Percentiles rank a stretch among this genome's conserved stretches.
phyloP scores from a whole-genome alignment of 345 rosid species.

The Populus ilicifolia region DNA sequence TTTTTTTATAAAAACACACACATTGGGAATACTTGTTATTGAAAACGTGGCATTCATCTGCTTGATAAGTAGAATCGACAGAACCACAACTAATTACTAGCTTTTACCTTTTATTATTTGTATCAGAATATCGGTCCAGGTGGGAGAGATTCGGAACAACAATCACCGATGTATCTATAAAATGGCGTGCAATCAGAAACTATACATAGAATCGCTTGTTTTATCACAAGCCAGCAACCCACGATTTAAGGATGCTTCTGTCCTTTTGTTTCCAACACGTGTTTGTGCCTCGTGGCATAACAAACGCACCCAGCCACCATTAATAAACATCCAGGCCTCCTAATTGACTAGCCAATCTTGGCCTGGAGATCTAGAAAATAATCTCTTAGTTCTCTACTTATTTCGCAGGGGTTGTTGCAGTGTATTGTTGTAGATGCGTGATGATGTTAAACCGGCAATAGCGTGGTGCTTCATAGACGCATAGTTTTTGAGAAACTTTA shows the following conservation, averaged over 20 bases:
- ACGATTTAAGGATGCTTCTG: neutral
- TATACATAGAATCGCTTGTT: neutral
- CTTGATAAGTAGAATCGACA: no score
- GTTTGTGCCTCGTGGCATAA: neutral
- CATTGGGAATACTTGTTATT: no score
- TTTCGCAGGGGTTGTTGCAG: neutral
- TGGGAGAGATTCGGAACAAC: neutral
- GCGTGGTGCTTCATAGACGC: neutral
- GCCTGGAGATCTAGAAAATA: neutral
- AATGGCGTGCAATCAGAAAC: neutral
- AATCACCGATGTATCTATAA: neutral
- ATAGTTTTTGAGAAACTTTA: neutral
- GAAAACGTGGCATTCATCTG: neutral
- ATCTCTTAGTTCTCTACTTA: no score
- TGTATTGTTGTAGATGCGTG: neutral
- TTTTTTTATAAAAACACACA: no score
- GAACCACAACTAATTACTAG: no score
- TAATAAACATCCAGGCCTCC: neutral
- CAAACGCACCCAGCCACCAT: neutral
- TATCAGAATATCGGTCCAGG: neutral
- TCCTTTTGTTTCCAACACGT: neutral
- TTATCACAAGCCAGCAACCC: neutral
- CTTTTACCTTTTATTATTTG: neutral
- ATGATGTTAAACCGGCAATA: neutral
- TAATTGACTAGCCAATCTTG: neutral